Base-by-base conservation (phyloP, 495 filamentous ascomycete genomes). In the Aspergillus affinis region DNA sequence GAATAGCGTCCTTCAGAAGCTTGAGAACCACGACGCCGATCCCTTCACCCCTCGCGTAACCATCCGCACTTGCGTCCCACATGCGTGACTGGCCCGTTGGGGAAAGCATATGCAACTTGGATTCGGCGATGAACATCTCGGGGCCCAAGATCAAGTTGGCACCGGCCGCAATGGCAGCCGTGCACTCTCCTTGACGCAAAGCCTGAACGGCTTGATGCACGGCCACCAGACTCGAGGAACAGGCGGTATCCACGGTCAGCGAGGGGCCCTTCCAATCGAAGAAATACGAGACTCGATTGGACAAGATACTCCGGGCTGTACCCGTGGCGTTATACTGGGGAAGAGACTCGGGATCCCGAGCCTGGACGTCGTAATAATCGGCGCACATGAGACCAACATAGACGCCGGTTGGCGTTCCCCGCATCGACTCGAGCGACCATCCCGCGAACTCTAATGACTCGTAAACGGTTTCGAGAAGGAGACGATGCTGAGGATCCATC, bases 391-490 rank as follows among this genome's bases (percentile, higher is more conserved):
- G 55, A 10, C 79, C 81, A 12, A 77, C 72, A 58, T 71, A 84
- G 13, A 78, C 77, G 9, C 69, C 73, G 13, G 78, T 81, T 50
- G 79, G 62, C 6, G 72, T 69, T 26, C 77, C 78, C 1, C 74
- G 57, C 8, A 81, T 54, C 0, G 55, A 48, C 21, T 75, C 64
- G 1, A 80, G 56, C 2, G 69, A 51, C 7, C 72, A 54, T 23
- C 77, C 78, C 0, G 69, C 81, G 59, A 75, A 75, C 56, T 87
- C 84, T 5, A 88, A 62, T 0, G 77, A 78, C 58, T 87, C 82
- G 32, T 84, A 88, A 6, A 78, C 76, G 1, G 72, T 70, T 62
- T 87, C 84, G 1, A 88, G 71, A 5, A 84, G 70, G 15, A 84
- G 61, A 8, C 75, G 72, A 20, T 79, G 77, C 44, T 79, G 75